Percentiles rank a stretch among this genome's conserved stretches.
phyloP scores from a whole-genome alignment of 257 asterid genomes.

The Solanum ossicruentum region DNA sequence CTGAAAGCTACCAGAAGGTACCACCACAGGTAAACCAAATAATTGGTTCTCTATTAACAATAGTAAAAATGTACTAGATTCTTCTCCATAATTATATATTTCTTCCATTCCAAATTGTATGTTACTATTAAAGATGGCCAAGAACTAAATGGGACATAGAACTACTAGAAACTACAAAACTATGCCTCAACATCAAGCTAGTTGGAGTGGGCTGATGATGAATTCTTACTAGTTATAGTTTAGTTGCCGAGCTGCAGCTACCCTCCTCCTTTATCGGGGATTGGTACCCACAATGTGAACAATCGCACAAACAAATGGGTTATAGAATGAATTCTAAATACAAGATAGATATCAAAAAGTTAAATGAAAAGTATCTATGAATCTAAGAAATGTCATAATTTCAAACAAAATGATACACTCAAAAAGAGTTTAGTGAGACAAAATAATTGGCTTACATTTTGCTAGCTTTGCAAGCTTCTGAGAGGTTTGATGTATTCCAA shows the following conservation, averaged over 20 bases:
- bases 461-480: conserved; percentile 92
- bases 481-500: conserved; percentile 86
- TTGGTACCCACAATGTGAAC: neutral
- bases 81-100: neutral
- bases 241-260: neutral
- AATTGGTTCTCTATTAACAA: neutral
- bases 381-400: neutral
- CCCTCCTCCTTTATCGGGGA: neutral
- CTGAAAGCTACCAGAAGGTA: neutral
- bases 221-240: neutral
- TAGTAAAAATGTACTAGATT: neutral
- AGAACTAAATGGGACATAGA: neutral
- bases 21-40: neutral
- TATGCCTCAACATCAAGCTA: neutral
- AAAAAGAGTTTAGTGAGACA: neutral
- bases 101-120: neutral
- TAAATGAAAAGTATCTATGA: neutral
- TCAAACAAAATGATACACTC: neutral
- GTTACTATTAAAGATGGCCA: neutral
- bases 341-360: neutral
- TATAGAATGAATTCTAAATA: neutral
- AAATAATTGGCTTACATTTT: conserved; percentile 34
- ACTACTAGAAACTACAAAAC: neutral
- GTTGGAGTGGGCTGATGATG: neutral
- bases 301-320: neutral